A percentile compares a stretch with the other conserved stretches of the same genome.
phyloP scores from a whole-genome alignment of 116 monocot genomes.

The Phalaenopsis hybrid region DNA sequence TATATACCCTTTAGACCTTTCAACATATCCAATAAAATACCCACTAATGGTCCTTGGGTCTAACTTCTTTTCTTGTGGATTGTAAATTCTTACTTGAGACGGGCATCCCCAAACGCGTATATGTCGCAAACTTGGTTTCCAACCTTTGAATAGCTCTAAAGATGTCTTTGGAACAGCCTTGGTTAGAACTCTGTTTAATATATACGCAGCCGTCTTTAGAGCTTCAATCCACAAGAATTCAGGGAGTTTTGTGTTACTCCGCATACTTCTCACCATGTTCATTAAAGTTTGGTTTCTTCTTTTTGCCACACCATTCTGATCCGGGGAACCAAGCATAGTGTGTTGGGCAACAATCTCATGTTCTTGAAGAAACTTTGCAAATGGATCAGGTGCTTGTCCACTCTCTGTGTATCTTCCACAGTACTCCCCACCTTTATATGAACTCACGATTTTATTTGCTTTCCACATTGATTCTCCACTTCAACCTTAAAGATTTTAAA shows the following conservation, averaged over 20 bases:
- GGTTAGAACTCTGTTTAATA: conserved; percentile 15
- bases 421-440: background rate
- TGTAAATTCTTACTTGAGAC: background rate
- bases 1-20: conserved; percentile 12
- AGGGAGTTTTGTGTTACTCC: background rate
- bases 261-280: conserved; percentile 7
- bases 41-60: background rate
- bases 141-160: conserved; percentile 17
- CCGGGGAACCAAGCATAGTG: conserved; percentile 5
- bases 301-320: no score
- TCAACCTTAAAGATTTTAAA: background rate
- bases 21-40: background rate
- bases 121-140: conserved; percentile 7
- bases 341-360: conserved; percentile 11
- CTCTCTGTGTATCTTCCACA: conserved; percentile 9
- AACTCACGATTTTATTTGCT: conserved; percentile 4
- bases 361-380: conserved; percentile 10
- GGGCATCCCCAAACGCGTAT: background rate
- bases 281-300: background rate
- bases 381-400: conserved; percentile 1
- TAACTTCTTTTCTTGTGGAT: background rate
- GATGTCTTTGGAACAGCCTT: conserved; percentile 10
- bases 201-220: background rate
- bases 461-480: conserved; percentile 6
- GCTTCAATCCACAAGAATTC: conserved; percentile 11